Evolutionary conservation across 768 basidiomycete species (phyloP).

Genomic region (Boletus reticulatus): DNA sequence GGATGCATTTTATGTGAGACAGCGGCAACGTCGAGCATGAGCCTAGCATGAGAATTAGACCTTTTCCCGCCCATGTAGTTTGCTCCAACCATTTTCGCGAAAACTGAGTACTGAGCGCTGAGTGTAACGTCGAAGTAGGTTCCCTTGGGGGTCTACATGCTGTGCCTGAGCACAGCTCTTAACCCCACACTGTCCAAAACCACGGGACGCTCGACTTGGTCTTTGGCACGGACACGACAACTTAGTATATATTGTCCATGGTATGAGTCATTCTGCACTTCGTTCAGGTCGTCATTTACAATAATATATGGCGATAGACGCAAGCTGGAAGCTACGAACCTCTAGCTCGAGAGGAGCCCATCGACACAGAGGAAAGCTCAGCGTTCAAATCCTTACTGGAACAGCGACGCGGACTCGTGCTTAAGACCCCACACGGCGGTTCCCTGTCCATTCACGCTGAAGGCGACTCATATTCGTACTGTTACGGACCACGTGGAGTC

Average conservation of each 20-base stretch:
- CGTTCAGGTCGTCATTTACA: neutral
- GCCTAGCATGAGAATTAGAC: constrained; percentile 29
- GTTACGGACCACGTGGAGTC: constrained; percentile 71
- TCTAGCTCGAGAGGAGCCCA: constrained; percentile 9
- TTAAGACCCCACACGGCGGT: constrained; percentile 27
- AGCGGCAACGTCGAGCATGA: neutral
- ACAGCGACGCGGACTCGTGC: constrained; percentile 14
- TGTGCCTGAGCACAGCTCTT: too few relatives aligned
- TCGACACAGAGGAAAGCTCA: constrained; percentile 10
- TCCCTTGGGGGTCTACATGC: too few relatives aligned
- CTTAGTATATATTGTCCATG: constrained; percentile 1
- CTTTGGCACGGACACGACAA: neutral
- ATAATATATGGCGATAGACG: constrained; percentile 1
- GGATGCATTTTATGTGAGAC: neutral
- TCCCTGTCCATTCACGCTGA: constrained; percentile 21
- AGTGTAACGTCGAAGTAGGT: too few relatives aligned
- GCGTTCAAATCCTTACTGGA: constrained; percentile 18
- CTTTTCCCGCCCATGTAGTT: constrained; percentile 79
- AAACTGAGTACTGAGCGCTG: neutral
- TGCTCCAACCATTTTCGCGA: constrained; percentile 54
- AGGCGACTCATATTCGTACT: constrained; percentile 53
- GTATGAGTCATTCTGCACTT: constrained; percentile 2
- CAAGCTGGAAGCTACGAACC: constrained; percentile 13
- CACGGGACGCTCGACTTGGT: too few relatives aligned
- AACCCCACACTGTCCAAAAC: too few relatives aligned